A percentile compares a stretch with the other conserved stretches of the same genome.
phyloP scores from a whole-genome alignment of 768 basidiomycete species.

The Termitomyces bulborhizus region DNA sequence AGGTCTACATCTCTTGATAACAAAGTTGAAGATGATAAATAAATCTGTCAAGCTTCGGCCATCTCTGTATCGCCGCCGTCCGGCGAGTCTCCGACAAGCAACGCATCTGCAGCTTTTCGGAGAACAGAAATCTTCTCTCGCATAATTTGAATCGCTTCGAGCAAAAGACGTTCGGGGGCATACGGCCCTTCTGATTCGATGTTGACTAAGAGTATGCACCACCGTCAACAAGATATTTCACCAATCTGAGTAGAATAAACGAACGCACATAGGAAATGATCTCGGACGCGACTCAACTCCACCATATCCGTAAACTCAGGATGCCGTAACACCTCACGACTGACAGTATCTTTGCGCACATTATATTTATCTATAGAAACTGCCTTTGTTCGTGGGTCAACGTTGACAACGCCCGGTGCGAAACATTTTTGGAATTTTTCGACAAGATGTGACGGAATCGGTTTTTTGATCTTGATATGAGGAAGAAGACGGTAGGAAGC shows the following conservation, averaged over 20 bases:
- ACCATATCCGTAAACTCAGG: constrained; percentile 85
- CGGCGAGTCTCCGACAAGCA: constrained; percentile 36
- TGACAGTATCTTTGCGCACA: constrained; percentile 83
- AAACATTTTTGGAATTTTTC: constrained; percentile 87
- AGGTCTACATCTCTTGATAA: neutral
- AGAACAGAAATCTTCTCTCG: constrained; percentile 67
- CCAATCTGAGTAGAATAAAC: constrained; percentile 18
- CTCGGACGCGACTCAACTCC: constrained; percentile 77
- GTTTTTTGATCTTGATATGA: constrained; percentile 66
- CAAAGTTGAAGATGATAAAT: neutral
- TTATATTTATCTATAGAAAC: constrained; percentile 58
- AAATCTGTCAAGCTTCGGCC: constrained; percentile 27
- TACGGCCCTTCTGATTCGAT: constrained; percentile 92
- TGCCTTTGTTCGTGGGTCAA: constrained; percentile 50
- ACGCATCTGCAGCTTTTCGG: constrained; percentile 49
- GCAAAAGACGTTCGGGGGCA: constrained; percentile 73
- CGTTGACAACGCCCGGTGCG: constrained; percentile 70
- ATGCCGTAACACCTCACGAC: constrained; percentile 87
- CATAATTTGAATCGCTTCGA: constrained; percentile 78
- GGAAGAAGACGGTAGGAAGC: constrained; percentile 94
- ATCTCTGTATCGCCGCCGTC: constrained; percentile 48
- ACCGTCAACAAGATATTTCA: neutral
- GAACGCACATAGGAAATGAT: constrained; percentile 85
- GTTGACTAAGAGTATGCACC: constrained; percentile 47
- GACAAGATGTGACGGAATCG: constrained; percentile 71